Conservation (phyloP, 2,329 filamentous ascomycete species). For the Colletotrichum liaoningense region DNA sequence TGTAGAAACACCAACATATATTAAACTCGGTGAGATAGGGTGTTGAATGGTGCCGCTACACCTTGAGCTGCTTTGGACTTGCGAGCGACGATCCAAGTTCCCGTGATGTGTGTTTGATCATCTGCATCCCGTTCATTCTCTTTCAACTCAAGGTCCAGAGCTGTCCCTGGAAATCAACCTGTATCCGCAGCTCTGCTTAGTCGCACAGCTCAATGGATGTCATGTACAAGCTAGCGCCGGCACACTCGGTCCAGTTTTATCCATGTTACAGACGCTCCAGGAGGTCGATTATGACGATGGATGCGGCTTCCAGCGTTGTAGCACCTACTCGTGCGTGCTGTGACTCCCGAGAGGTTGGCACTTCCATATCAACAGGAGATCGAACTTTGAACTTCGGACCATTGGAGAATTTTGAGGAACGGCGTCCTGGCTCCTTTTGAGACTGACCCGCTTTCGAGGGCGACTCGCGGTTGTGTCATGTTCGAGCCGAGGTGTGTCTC, state of each 20-base stretch:
- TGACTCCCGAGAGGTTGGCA: background rate
- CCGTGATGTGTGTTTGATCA: constrained; percentile 22
- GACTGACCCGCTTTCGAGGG: background rate
- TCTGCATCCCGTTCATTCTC: background rate
- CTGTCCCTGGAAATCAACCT: constrained; percentile 5
- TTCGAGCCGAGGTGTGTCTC: constrained; percentile 26
- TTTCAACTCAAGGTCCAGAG: constrained; percentile 6
- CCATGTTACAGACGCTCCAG: constrained; percentile 6
- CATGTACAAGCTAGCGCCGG: background rate
- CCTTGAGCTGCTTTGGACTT: background rate
- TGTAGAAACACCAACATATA: background rate
- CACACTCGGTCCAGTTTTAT: background rate
- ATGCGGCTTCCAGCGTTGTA: background rate
- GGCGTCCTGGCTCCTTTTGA: background rate
- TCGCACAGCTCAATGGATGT: too few species aligned
- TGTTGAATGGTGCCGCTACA: background rate
- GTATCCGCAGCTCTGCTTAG: too few species aligned
- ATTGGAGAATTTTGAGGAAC: background rate
- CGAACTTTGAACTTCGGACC: too few species aligned
- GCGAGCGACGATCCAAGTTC: constrained; percentile 9
- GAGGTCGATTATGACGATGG: background rate
- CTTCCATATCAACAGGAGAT: too few species aligned
- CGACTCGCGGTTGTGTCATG: constrained; percentile 21
- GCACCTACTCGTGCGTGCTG: background rate
- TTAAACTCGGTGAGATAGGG: background rate